phyloP scores from a whole-genome alignment of 1,284 basidiomycete species.

The Puccinia polysora region DNA sequence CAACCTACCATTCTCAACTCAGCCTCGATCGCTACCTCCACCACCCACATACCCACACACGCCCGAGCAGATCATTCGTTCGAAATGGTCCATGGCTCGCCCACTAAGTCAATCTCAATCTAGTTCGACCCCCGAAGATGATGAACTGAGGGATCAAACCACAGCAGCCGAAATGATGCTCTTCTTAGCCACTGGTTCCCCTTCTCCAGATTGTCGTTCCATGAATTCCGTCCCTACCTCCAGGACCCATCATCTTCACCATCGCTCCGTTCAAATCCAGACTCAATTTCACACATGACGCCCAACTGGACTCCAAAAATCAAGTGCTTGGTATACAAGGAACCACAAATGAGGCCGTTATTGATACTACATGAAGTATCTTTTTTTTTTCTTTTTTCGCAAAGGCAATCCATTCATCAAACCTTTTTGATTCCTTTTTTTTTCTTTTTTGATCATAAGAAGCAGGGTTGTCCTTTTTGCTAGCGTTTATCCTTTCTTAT shows the following conservation, averaged over 20 bases:
- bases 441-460: too few relatives aligned
- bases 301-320: too few relatives aligned
- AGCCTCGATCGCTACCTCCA: conserved; percentile 15
- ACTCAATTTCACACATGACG: conserved; percentile 12
- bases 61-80: conserved; percentile 22
- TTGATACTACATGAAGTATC: too few relatives aligned
- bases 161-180: conserved; percentile 41
- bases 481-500: too few relatives aligned
- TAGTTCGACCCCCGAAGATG: conserved; percentile 16
- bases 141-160: conserved; percentile 26
- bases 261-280: conserved; percentile 5
- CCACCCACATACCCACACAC: conserved; percentile 14
- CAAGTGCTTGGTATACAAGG: too few relatives aligned
- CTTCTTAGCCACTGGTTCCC: conserved; percentile 36
- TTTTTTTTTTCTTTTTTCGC: too few relatives aligned
- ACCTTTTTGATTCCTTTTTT: too few relatives aligned
- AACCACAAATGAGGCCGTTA: too few relatives aligned
- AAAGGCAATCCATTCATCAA: too few relatives aligned
- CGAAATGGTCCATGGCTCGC: conserved; percentile 23
- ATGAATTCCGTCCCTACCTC: conserved; percentile 16
- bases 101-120: conserved; percentile 18
- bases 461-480: too few relatives aligned
- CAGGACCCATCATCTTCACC: not conserved
- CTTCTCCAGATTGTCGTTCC: conserved; percentile 17
- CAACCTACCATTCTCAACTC: not conserved